Conservation (phyloP, 331 rosid species). For the Telfairia occidentalis region DNA sequence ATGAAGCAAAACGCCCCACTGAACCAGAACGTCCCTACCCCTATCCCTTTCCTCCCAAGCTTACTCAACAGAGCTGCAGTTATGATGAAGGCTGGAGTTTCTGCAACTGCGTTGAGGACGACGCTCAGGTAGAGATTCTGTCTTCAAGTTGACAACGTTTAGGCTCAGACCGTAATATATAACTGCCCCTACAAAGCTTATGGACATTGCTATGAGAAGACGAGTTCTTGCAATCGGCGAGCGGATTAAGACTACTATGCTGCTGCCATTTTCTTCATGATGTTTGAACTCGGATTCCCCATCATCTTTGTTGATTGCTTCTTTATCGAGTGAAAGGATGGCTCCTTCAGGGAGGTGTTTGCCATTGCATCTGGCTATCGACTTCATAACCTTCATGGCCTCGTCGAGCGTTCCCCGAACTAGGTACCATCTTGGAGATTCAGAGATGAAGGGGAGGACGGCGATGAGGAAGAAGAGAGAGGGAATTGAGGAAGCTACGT, state of each 20-base stretch:
- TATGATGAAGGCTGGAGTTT: conserved; percentile 56
- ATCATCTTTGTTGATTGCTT: conserved; percentile 5
- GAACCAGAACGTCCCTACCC: conserved; percentile 67
- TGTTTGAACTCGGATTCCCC: background rate
- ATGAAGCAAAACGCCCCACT: conserved; percentile 47
- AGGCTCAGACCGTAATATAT: conserved; percentile 66
- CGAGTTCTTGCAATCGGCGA: conserved; percentile 37
- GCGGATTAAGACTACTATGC: conserved; percentile 30
- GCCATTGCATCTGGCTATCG: conserved; percentile 45
- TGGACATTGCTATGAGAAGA: conserved; percentile 36
- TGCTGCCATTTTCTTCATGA: conserved; percentile 20
- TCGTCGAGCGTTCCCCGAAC: conserved; percentile 1
- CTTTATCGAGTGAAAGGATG: conserved; percentile 37
- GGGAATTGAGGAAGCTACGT: conserved; percentile 5
- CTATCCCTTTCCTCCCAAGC: conserved; percentile 60
- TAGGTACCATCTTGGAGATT: conserved; percentile 7
- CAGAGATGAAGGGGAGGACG: background rate
- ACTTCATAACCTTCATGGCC: conserved; percentile 50
- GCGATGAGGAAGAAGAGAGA: background rate
- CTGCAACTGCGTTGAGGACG: conserved; percentile 55
- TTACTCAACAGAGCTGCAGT: conserved; percentile 47
- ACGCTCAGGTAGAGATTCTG: conserved; percentile 57
- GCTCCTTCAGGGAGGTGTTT: conserved; percentile 35
- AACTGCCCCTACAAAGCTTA: conserved; percentile 50
- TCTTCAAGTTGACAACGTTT: conserved; percentile 59